These are phyloP conservation scores for Monosporascus cannonballus DNA, from an alignment of 2,329 filamentous ascomycete genomes.

Conservation along the genomic window DNA sequence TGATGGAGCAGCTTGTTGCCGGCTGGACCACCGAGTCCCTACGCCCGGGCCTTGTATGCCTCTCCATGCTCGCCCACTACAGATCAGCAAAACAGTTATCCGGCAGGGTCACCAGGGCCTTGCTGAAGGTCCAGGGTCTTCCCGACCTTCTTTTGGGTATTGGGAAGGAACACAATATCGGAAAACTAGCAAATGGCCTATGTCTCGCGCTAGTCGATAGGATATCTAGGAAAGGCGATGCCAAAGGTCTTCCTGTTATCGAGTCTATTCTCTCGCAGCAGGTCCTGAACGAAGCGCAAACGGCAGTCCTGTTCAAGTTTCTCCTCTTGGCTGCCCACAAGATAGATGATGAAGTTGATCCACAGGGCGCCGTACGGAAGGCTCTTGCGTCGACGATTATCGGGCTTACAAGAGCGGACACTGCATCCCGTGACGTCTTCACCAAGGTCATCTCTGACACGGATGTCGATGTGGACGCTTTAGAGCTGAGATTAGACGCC, in stretches of 20 bases:
- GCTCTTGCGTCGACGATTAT: constrained; percentile 63
- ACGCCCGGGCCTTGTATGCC: constrained; percentile 67
- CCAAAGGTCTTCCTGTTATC: constrained; percentile 51
- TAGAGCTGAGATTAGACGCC: constrained; percentile 70
- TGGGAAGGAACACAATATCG: constrained; percentile 58
- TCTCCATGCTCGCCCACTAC: constrained; percentile 77
- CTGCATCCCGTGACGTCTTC: constrained; percentile 56
- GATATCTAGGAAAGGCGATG: constrained; percentile 53
- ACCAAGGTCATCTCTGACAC: constrained; percentile 60
- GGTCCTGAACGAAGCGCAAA: constrained; percentile 57
- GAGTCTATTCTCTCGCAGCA: constrained; percentile 54
- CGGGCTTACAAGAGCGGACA: constrained; percentile 53
- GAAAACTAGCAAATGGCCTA: constrained; percentile 67
- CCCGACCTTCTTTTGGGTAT: constrained; percentile 55
- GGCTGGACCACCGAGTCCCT: constrained; percentile 72
- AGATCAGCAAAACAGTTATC: constrained; percentile 65
- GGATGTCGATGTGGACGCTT: constrained; percentile 64
- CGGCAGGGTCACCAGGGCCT: constrained; percentile 59
- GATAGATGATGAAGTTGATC: constrained; percentile 48
- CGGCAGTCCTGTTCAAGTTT: constrained; percentile 58
- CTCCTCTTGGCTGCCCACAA: constrained; percentile 56
- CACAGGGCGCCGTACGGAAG: constrained; percentile 51
- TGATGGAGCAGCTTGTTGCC: constrained; percentile 82
- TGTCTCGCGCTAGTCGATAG: constrained; percentile 59
- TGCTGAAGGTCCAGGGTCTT: constrained; percentile 59